A percentile compares a stretch with the other conserved stretches of the same genome.
These are phyloP conservation scores for Rhynchosporium agropyri DNA, from an alignment of 2,329 filamentous ascomycete species.

Conservation along the genomic window DNA sequence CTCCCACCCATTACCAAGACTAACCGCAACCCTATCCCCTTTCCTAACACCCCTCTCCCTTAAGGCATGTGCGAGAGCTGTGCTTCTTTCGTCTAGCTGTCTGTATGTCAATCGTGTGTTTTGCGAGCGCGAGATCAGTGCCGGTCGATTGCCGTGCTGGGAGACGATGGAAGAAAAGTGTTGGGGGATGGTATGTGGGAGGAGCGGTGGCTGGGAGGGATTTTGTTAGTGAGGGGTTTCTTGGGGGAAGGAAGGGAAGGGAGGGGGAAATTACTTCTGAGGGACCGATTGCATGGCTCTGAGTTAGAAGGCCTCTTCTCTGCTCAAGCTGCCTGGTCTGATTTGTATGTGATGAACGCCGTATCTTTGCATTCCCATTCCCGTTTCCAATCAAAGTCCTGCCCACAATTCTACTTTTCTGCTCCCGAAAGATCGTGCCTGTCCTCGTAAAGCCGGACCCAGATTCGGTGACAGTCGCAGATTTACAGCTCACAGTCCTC, in stretches of 20 bases:
- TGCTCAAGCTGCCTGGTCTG: neutral
- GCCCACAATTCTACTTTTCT: no score
- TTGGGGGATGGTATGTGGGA: slow-evolving; percentile 69
- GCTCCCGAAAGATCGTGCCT: no score
- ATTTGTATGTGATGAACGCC: neutral
- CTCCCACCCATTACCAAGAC: slow-evolving; percentile 81
- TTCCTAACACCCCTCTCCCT: slow-evolving; percentile 72
- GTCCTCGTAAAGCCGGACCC: no score
- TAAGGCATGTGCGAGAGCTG: slow-evolving; percentile 72
- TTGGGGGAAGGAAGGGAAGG: slow-evolving; percentile 1
- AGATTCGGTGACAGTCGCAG: no score
- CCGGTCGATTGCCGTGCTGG: slow-evolving; percentile 63
- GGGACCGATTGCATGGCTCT: slow-evolving; percentile 43
- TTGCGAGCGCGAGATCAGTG: slow-evolving; percentile 58
- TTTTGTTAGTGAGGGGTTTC: slow-evolving; percentile 19
- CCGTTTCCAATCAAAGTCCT: neutral
- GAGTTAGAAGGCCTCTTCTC: slow-evolving; percentile 39
- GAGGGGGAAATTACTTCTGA: slow-evolving; percentile 38
- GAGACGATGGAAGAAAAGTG: slow-evolving; percentile 71
- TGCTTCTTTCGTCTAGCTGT: slow-evolving; percentile 74
- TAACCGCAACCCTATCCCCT: slow-evolving; percentile 83
- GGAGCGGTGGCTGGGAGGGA: slow-evolving; percentile 61
- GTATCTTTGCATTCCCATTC: neutral
- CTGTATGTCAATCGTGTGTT: slow-evolving; percentile 68
- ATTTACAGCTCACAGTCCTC: no score